A percentile compares a stretch with the other conserved stretches of the same genome.
These are phyloP conservation scores for Dioscorea cayenensis DNA, from an alignment of 116 monocot species.

Conservation along the genomic window DNA sequence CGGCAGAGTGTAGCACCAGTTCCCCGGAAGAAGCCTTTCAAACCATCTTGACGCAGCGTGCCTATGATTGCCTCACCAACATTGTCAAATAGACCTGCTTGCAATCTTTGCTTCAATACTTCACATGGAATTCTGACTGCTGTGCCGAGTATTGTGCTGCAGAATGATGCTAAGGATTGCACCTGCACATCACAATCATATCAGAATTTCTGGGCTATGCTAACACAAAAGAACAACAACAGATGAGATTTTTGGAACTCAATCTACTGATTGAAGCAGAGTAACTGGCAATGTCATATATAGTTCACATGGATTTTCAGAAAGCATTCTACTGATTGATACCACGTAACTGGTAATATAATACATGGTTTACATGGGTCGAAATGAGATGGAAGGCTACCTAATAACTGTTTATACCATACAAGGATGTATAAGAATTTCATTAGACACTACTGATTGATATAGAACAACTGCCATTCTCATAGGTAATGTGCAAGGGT, in stretches of 20 bases:
- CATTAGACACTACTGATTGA: too few species aligned
- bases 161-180: conserved; percentile 94
- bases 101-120: conserved; percentile 90
- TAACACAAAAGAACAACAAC: not conserved
- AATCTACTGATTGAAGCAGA: too few species aligned
- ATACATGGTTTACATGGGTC: too few species aligned
- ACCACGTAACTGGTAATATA: too few species aligned
- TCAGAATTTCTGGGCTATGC: not conserved
- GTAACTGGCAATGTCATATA: too few species aligned
- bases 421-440: too few species aligned
- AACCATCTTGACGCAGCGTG: conserved; percentile 68
- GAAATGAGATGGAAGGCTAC: too few species aligned
- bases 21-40: conserved; percentile 93
- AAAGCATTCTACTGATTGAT: too few species aligned
- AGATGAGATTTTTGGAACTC: not conserved
- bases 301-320: too few species aligned
- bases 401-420: too few species aligned
- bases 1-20: conserved; percentile 94
- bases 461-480: too few species aligned
- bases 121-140: conserved; percentile 95
- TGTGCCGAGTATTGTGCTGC: conserved; percentile 94
- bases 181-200: conserved; percentile 37
- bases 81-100: conserved; percentile 94
- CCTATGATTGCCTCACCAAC: conserved; percentile 90
- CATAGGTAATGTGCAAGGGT: too few species aligned